phyloP scores from a whole-genome alignment of 1,284 basidiomycete genomes.

The Leccinum pseudoinsigne region DNA sequence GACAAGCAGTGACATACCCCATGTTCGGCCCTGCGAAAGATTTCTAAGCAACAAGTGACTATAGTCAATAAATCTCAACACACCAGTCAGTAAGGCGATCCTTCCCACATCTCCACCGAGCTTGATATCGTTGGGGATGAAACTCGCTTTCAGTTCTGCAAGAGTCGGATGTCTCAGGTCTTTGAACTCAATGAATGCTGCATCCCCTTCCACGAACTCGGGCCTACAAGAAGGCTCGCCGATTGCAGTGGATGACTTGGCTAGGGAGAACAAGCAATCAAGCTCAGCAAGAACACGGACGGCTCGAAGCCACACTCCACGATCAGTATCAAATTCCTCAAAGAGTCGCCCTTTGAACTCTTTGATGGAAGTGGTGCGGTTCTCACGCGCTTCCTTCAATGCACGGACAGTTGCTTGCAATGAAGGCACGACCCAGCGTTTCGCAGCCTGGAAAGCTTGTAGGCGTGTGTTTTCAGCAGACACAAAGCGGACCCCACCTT shows the following conservation, averaged over 20 bases:
- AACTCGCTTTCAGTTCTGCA: constrained; percentile 65
- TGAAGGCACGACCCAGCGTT: constrained; percentile 77
- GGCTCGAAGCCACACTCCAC: constrained; percentile 75
- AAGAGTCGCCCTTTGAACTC: constrained; percentile 82
- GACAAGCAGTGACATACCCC: constrained; percentile 55
- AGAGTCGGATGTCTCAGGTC: constrained; percentile 88
- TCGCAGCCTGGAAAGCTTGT: constrained; percentile 51
- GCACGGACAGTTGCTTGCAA: constrained; percentile 71
- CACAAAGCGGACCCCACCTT: constrained; percentile 53
- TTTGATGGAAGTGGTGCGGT: constrained; percentile 74
- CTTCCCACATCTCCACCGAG: constrained; percentile 80
- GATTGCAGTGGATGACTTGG: constrained; percentile 86
- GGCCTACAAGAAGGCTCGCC: constrained; percentile 94
- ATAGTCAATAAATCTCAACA: constrained; percentile 23
- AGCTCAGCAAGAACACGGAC: constrained; percentile 83
- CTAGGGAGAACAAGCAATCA: constrained; percentile 92
- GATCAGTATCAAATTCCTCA: constrained; percentile 85
- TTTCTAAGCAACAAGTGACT: constrained; percentile 2
- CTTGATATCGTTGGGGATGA: constrained; percentile 94
- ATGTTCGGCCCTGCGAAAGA: constrained; percentile 76
- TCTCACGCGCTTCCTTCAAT: constrained; percentile 92
- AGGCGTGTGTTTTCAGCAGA: not conserved
- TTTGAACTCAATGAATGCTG: constrained; percentile 79
- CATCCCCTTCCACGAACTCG: constrained; percentile 78
- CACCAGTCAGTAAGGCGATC: constrained; percentile 88